phyloP scores from a whole-genome alignment of 179 eudicot genomes.

The Carnegiea gigantea region DNA sequence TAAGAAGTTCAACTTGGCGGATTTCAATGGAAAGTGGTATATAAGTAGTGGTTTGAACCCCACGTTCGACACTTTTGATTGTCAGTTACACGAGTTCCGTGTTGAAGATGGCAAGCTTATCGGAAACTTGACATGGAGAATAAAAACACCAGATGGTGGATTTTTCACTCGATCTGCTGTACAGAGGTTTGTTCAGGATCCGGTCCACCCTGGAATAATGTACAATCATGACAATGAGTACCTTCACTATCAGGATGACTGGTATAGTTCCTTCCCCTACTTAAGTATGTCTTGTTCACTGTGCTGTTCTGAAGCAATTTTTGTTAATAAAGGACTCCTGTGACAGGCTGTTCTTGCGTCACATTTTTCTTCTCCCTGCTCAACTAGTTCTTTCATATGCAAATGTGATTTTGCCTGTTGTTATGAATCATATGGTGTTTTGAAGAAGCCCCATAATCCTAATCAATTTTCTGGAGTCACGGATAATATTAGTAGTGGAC shows the following conservation, averaged over 20 bases:
- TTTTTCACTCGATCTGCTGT: slow-evolving; percentile 82
- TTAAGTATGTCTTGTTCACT: background rate
- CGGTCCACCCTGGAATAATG: slow-evolving; percentile 68
- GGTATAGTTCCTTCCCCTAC: slow-evolving; percentile 43
- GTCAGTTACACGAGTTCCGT: slow-evolving; percentile 91
- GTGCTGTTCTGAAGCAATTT: background rate
- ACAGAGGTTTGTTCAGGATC: slow-evolving; percentile 94
- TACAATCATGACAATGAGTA: slow-evolving; percentile 96
- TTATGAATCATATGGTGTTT: background rate
- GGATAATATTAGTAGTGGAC: background rate
- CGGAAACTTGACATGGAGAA: slow-evolving; percentile 78
- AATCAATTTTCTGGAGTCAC: background rate
- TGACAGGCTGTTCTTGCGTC: background rate
- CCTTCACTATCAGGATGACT: slow-evolving; percentile 99
- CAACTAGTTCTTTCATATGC: background rate
- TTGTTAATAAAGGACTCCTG: background rate
- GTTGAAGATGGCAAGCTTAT: slow-evolving; percentile 74
- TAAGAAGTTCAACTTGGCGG: slow-evolving; percentile 60
- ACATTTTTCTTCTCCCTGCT: background rate
- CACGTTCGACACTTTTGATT: slow-evolving; percentile 83
- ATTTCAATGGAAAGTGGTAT: slow-evolving; percentile 89
- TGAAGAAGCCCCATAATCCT: background rate
- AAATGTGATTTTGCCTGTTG: background rate
- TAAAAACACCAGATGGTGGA: slow-evolving; percentile 84
- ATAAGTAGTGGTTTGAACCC: slow-evolving; percentile 92